These are phyloP conservation scores for Lodderomyces metapsilosis DNA, from an alignment of 1,139 yeast genomes.

Conservation along the genomic window DNA sequence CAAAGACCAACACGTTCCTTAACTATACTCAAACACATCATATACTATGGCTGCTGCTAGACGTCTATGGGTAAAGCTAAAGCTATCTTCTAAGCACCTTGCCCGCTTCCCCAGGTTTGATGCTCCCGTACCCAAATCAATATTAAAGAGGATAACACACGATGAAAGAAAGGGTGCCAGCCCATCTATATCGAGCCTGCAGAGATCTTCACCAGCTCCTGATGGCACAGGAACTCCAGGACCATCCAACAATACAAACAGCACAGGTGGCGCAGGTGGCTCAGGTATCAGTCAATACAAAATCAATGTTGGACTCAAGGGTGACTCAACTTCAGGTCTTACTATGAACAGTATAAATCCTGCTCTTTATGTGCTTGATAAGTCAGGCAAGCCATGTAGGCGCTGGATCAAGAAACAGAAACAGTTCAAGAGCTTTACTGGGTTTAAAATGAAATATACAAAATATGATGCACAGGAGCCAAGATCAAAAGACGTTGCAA, in stretches of 20 bases:
- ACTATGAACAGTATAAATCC: slow-evolving; percentile 36
- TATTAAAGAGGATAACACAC: slow-evolving; percentile 29
- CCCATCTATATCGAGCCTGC: slow-evolving; percentile 14
- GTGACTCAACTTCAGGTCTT: slow-evolving; percentile 42
- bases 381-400: slow-evolving; percentile 48
- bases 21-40: no score
- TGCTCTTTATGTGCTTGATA: slow-evolving; percentile 38
- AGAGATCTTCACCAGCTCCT: slow-evolving; percentile 17
- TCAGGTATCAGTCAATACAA: slow-evolving; percentile 23
- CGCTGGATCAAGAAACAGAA: slow-evolving; percentile 51
- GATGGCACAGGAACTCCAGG: slow-evolving; percentile 7
- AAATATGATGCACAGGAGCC: slow-evolving; percentile 24
- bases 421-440: slow-evolving; percentile 58
- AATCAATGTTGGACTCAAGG: slow-evolving; percentile 43
- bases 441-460: slow-evolving; percentile 48
- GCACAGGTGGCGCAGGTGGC: slow-evolving; percentile 14
- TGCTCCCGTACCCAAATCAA: slow-evolving; percentile 29
- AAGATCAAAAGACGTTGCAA: slow-evolving; percentile 6
- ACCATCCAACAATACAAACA: slow-evolving; percentile 3
- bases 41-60: slow-evolving; percentile 31
- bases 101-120: slow-evolving; percentile 36
- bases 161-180: slow-evolving; percentile 26
- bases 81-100: slow-evolving; percentile 29
- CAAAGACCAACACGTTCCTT: no score
- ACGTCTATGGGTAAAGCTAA: slow-evolving; percentile 34